Base-by-base conservation (phyloP, 176 grass and related monocot species). In the Juncus inflexus region DNA sequence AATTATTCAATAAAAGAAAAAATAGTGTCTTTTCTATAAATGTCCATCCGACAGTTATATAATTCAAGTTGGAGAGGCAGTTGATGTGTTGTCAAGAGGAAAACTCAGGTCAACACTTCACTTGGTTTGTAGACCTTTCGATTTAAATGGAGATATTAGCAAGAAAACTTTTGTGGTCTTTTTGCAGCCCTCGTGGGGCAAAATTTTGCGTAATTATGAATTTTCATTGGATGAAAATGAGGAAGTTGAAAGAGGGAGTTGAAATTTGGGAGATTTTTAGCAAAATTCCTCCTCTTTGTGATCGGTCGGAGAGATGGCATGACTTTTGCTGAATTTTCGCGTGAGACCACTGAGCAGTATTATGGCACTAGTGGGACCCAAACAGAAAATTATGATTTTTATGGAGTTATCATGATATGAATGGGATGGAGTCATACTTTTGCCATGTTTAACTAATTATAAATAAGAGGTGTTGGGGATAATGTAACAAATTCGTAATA, bases 321-420 rank as follows among this genome's bases (percentile, higher is more conserved):
- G 92, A 89, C 84, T 14, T 96, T 96, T 83, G 82, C 87, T 5
- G 87, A 91, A 35, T 91, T 96, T 73, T 96, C 92, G 47, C 70
- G 63, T 56, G 87, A 96, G 52, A 96, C 92, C 45, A 96, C 91
- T 3, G 88, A 86, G 60, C 92, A 65, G 79, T 96, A 96, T 65
- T 96, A 91, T 64, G 77, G 91, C 63, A 66, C 73, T 43, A 77
- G 79, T 42, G 92, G 92, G 5, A 79, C 78, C 38, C 87, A 96
- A 76, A 82, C 4, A 90, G 68, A n/a, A n/a, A n/a, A n/a, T n/a
- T n/a, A n/a, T n/a, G n/a, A n/a, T n/a, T n/a, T n/a, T n/a, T n/a
- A n/a, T n/a, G n/a, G n/a, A n/a, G n/a, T n/a, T n/a, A n/a, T n/a
- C n/a, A n/a, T n/a, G n/a, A n/a, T n/a, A n/a, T n/a, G n/a, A n/a